Conservation (phyloP, 345 rosid species). For the Citrus australasica region DNA sequence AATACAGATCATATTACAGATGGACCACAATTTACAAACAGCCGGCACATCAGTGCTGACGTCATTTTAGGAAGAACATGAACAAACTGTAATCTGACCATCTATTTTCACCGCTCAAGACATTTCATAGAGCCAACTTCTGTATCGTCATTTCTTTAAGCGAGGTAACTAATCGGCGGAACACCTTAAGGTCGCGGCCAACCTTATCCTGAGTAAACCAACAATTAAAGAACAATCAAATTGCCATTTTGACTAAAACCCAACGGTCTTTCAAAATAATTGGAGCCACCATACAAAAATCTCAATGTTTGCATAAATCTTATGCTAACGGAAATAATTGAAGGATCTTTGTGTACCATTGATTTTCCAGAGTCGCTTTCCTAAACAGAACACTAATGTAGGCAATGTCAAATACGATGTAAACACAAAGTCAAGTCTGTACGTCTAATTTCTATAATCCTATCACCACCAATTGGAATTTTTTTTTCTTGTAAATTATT, state of each 20-base stretch:
- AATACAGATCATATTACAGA: neutral
- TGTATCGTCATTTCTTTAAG: slow-evolving; percentile 76
- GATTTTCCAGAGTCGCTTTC: neutral
- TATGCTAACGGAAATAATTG: neutral
- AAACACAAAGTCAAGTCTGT: neutral
- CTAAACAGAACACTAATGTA: neutral
- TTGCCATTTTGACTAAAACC: neutral
- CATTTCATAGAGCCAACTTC: slow-evolving; percentile 31
- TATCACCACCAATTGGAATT: neutral
- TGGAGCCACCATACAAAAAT: neutral
- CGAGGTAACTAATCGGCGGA: slow-evolving; percentile 65
- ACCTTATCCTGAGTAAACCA: slow-evolving; percentile 60
- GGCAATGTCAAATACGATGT: neutral
- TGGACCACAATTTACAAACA: neutral
- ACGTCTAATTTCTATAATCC: no score
- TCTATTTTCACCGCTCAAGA: neutral
- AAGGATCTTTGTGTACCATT: neutral
- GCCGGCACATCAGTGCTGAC: neutral
- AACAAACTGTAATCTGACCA: neutral
- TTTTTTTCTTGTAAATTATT: no score
- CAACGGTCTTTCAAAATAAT: neutral
- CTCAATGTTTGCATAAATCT: neutral
- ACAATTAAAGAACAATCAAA: neutral
- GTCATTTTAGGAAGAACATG: neutral
- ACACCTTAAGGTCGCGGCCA: slow-evolving; percentile 74